phyloP scores from a whole-genome alignment of 192 early-diverging fungal species.

The Spinellus fusiger region DNA sequence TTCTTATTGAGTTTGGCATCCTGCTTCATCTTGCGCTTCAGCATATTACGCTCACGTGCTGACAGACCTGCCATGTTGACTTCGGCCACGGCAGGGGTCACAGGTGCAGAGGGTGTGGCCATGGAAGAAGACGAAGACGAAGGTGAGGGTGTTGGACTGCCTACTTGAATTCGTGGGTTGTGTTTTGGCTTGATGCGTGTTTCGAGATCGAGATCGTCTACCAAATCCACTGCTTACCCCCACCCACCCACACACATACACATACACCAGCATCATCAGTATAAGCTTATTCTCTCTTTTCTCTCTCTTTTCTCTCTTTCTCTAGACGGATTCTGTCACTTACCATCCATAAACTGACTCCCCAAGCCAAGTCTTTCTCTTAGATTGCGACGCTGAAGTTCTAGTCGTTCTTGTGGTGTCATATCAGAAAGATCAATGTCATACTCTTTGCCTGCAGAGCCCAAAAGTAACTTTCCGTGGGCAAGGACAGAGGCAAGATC shows the following conservation, averaged over 20 bases:
- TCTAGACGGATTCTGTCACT: background rate
- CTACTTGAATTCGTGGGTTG: background rate
- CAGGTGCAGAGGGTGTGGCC: conserved; percentile 12
- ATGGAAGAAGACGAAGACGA: conserved; percentile 6
- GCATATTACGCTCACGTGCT: conserved; percentile 78
- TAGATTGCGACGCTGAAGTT: conserved; percentile 76
- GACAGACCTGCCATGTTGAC: conserved; percentile 76
- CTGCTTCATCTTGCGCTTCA: conserved; percentile 84
- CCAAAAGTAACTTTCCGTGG: conserved; percentile 72
- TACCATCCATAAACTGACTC: conserved; percentile 82
- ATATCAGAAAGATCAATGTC: conserved; percentile 75
- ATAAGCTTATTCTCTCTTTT: background rate
- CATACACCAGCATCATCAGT: no score
- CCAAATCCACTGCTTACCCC: conserved; percentile 60
- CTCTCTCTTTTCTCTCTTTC: background rate
- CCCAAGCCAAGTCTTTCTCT: conserved; percentile 80
- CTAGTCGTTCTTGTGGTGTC: conserved; percentile 78
- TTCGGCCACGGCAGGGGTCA: conserved; percentile 32
- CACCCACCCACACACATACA: background rate
- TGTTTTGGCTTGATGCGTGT: conserved; percentile 7
- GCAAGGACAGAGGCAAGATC: conserved; percentile 78
- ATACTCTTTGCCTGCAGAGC: conserved; percentile 89
- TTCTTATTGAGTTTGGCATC: conserved; percentile 64
- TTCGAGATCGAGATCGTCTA: conserved; percentile 70
- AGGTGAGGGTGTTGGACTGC: conserved; percentile 11